Base-by-base conservation (phyloP, 192 early-diverging fungal genomes). In the Gigaspora rosea region DNA sequence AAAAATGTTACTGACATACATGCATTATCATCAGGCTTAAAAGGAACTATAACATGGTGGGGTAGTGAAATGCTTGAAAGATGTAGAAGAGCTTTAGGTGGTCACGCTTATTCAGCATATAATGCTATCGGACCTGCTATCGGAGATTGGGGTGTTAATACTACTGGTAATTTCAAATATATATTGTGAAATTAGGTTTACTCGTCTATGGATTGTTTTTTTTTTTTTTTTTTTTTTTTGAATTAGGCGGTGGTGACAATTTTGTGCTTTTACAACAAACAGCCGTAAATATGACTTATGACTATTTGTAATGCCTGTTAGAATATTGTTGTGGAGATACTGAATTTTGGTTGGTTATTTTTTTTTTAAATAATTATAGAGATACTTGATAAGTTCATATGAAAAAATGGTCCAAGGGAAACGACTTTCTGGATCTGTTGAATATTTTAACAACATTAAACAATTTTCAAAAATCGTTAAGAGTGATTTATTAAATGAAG, bases 21-120 rank as follows among this genome's bases (percentile, higher is more conserved):
- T 77, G 84, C 83, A 71, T 79, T 90, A 47, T 85, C 87, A n/a
- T 84, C 88, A 4, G 84, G 86, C 46, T 75, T 90, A 78, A 90
- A 90, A 73, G 84, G 79, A 16, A 70, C 85, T 4, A 33, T 84
- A 8, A 81, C 86, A 10, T 88, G 88, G 87, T 86, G 84, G 51
- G 80, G 79, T 16, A 81, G 82, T 27, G 86, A 88, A 22, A 75
- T 87, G 10, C 72, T 90, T 8, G 88, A 90, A 63, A 77, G 67
- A 8, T 84, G 82, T 65, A 82, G 88, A 74, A 80, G 88, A 73
- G 80, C 84, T 65, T 83, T 85, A 68, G 90, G 90, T 79, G 90
- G 90, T 33, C 89, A 91, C 65, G 90, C 90, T 8, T 91, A 90
- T 79, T 90, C 88, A 48, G 50, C 85, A 36, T 91, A 91, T 82